Percentiles rank a stretch among this genome's conserved stretches.
Conservation (phyloP, 2,329 filamentous ascomycete genomes). For the Metarhizium robertsii region DNA sequence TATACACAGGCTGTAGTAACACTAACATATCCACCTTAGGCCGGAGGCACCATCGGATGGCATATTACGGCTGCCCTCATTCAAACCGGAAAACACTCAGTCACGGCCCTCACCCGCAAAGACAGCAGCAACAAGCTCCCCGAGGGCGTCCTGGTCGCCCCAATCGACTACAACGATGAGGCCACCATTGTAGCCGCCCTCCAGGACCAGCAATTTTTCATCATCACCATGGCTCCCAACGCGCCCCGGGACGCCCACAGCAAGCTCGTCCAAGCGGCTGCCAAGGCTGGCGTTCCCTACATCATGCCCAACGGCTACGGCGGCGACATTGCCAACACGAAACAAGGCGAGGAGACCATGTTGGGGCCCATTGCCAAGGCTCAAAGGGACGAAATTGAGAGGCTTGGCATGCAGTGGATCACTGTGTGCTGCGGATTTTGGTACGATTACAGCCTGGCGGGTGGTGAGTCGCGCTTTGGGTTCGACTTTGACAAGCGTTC, state of each 20-base stretch:
- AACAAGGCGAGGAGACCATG: slow-evolving; percentile 21
- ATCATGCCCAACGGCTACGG: slow-evolving; percentile 45
- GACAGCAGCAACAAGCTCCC: slow-evolving; percentile 33
- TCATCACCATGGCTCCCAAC: slow-evolving; percentile 37
- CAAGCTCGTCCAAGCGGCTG: slow-evolving; percentile 21
- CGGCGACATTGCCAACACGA: slow-evolving; percentile 35
- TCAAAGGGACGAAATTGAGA: slow-evolving; percentile 27
- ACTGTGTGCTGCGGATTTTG: slow-evolving; percentile 44
- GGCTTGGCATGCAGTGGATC: slow-evolving; percentile 31
- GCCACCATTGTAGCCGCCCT: slow-evolving; percentile 38
- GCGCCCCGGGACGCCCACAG: slow-evolving; percentile 32
- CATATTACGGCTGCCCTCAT: slow-evolving; percentile 33
- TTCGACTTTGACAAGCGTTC: slow-evolving; percentile 36
- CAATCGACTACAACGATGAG: slow-evolving; percentile 35
- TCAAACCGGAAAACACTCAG: slow-evolving; percentile 36
- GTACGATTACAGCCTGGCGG: slow-evolving; percentile 42
- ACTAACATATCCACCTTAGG: no score
- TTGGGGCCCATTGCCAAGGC: slow-evolving; percentile 14
- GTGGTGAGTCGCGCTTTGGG: slow-evolving; percentile 29
- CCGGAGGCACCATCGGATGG: slow-evolving; percentile 11
- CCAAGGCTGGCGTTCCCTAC: slow-evolving; percentile 20
- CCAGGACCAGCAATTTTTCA: slow-evolving; percentile 43
- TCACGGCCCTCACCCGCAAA: slow-evolving; percentile 43
- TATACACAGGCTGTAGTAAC: neutral
- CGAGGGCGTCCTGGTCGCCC: slow-evolving; percentile 28